phyloP scores from a whole-genome alignment of 2,329 filamentous ascomycete genomes.

The Talaromyces albobiverticillius region DNA sequence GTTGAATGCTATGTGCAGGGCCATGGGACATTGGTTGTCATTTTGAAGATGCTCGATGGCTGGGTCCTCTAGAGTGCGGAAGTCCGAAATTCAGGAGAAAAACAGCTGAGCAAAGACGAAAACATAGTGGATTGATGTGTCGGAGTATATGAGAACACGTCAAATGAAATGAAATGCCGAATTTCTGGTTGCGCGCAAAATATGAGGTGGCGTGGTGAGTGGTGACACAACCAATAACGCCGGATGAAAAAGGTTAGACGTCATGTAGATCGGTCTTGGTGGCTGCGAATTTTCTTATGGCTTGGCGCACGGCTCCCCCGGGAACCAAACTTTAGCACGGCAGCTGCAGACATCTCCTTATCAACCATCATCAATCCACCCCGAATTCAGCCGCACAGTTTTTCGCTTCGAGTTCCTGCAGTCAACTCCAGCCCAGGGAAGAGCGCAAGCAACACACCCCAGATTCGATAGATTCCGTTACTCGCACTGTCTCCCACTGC shows the following conservation, averaged over 20 bases:
- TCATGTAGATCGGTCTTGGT: neutral
- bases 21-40: no score
- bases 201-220: no score
- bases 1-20: no score
- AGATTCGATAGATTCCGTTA: neutral
- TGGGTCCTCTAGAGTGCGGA: no score
- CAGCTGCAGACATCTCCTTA: conserved; percentile 6
- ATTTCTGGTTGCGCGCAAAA: no score
- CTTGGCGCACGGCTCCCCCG: conserved; percentile 14
- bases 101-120: no score
- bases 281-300: conserved; percentile 1
- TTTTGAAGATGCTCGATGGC: no score
- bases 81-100: no score
- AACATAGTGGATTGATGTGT: no score
- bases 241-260: neutral
- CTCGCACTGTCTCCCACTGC: neutral
- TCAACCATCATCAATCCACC: conserved; percentile 9
- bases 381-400: conserved; percentile 1
- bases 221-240: neutral
- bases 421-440: neutral
- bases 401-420: neutral
- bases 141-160: no score
- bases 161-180: no score
- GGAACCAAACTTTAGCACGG: no score
- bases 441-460: neutral